Base-by-base conservation (phyloP, 2,329 filamentous ascomycete species). In the Diplodia mutila region DNA sequence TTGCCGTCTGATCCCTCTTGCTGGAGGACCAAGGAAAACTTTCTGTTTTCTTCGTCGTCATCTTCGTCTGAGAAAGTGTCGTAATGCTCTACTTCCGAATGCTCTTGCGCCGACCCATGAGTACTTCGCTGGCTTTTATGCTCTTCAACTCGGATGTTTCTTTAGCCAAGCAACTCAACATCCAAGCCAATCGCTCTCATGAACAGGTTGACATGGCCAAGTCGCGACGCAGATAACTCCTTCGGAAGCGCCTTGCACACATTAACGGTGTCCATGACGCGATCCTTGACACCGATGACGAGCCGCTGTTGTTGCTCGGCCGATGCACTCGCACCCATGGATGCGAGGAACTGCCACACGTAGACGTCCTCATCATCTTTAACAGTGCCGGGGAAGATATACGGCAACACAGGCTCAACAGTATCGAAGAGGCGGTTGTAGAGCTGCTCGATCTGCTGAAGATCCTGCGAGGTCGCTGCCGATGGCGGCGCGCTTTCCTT, bases 181-280 rank as follows among this genome's bases (percentile, higher is more conserved):
- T 99, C 95, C 77, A 99, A 85, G n/a, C 95, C 95, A 80, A 99
- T 97, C 67, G 94, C 95, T 75, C 93, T 91, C 94, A 99, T 97
- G 80, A 99, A 99, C 67, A 99, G 83, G 78, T 99, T 99, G 72
- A 99, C 95, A 76, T 97, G 97, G 68, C 91, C 90, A 68, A 97
- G 84, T 69, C 94, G 90, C 76, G 92, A 89, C 69, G 89, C 89
- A 14, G 91, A 90, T 89, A 98, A 92, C 67, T 95, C 91, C 18
- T 90, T 86, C 21, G 95, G 94, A 39, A 99, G 84, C 1, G 92
- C 94, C 85, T 97, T 97, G 74, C 92, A 91, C 64, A 97, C 88
- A 34, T 87, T 84, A 12, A 99, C 93, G 0, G 95, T 98, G 77
- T 97, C 94, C 87, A 98, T 96, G 68, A 99, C 95, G 65, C 94